A percentile compares a stretch with the other conserved stretches of the same genome.
These are phyloP conservation scores for Eimeria sp. DNA, from an alignment of 169 alveolate species.

Conservation along the genomic window DNA sequence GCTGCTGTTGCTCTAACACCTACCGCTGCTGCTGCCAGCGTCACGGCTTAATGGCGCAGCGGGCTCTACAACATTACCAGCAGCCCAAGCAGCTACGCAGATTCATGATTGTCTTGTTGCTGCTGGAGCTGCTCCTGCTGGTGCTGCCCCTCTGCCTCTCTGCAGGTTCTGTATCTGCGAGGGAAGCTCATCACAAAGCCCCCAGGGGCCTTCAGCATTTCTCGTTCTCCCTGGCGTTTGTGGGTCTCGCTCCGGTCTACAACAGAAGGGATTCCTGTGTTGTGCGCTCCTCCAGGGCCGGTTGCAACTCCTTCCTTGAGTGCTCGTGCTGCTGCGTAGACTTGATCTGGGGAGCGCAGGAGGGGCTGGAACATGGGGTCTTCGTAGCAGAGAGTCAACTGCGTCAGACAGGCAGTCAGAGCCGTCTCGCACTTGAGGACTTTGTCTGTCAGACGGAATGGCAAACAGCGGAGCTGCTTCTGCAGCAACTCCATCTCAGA, in stretches of 20 bases:
- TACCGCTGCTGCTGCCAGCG: not conserved
- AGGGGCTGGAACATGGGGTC: constrained; percentile 38
- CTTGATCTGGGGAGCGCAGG: constrained; percentile 40
- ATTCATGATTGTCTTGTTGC: constrained; percentile 22
- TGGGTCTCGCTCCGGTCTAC: not conserved
- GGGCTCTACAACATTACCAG: not conserved
- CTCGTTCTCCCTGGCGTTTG: constrained; percentile 27
- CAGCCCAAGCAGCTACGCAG: not conserved
- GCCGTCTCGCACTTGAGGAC: constrained; percentile 78
- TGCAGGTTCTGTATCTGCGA: constrained; percentile 35
- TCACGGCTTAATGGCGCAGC: not conserved
- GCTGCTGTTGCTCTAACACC: not conserved
- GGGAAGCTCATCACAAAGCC: constrained; percentile 46
- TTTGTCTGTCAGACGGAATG: constrained; percentile 62
- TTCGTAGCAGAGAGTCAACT: constrained; percentile 54
- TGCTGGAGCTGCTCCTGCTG: constrained; percentile 34
- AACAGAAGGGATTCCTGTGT: not conserved
- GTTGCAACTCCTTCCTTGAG: not conserved
- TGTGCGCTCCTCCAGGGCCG: not conserved
- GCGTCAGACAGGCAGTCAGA: constrained; percentile 61
- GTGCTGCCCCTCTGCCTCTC: not conserved
- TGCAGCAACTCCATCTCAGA: constrained; percentile 66
- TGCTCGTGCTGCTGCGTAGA: constrained; percentile 16
- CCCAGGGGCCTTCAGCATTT: not conserved
- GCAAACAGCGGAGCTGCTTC: constrained; percentile 62